Conservation (phyloP, 139 green algal genomes). For the Cymbomonas tetramitiformis region DNA sequence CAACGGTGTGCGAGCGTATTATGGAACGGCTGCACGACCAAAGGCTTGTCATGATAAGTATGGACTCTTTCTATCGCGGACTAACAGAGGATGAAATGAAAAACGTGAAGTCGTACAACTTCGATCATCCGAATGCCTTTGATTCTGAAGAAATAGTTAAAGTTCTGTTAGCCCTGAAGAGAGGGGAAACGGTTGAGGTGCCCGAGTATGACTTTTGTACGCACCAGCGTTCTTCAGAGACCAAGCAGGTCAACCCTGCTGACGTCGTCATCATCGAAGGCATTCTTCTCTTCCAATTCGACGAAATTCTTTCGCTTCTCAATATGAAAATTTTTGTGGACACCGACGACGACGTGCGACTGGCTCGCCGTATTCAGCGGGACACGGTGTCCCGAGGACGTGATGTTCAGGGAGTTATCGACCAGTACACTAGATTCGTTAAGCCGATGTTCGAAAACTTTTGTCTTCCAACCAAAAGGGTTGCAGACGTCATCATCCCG, state of each 20-base stretch:
- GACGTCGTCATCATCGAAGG: conserved; percentile 93
- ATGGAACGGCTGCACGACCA: conserved; percentile 77
- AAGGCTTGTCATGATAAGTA: conserved; percentile 62
- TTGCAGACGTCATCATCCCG: conserved; percentile 88
- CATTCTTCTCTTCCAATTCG: conserved; percentile 82
- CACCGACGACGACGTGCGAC: conserved; percentile 82
- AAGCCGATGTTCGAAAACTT: conserved; percentile 86
- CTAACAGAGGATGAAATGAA: conserved; percentile 49
- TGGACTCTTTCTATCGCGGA: conserved; percentile 86
- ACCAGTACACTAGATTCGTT: conserved; percentile 84
- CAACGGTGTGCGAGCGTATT: conserved; percentile 83
- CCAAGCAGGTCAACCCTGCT: conserved; percentile 39
- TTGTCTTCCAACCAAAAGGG: conserved; percentile 58
- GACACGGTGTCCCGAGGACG: conserved; percentile 71
- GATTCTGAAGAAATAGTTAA: background rate
- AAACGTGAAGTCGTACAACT: conserved; percentile 70
- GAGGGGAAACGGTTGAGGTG: conserved; percentile 46
- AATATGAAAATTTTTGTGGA: conserved; percentile 83
- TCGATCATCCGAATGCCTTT: conserved; percentile 72
- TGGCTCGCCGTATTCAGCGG: conserved; percentile 78
- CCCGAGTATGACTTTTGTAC: conserved; percentile 85
- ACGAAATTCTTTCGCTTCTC: conserved; percentile 51
- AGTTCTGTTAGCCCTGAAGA: conserved; percentile 55
- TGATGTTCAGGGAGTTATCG: conserved; percentile 72
- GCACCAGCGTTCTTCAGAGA: conserved; percentile 45